Evolutionary conservation across 257 asterid genomes (phyloP).

Genomic region (Ligustrum vulgare): DNA sequence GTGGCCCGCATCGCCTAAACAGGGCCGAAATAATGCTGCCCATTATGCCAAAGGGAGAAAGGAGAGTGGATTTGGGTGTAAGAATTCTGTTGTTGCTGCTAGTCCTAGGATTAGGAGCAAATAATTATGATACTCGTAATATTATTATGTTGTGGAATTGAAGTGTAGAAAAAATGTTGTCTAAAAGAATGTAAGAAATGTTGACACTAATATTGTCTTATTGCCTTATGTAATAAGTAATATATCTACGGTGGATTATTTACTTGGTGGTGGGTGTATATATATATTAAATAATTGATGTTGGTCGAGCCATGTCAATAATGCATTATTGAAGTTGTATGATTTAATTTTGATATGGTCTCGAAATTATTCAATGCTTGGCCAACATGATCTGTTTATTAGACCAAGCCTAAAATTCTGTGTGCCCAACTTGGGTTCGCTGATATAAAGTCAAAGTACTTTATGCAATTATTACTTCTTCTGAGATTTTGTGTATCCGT

Average conservation of each 20-base stretch:
- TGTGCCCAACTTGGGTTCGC: not conserved
- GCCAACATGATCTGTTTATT: too few species aligned
- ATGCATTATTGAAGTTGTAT: not conserved
- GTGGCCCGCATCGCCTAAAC: constrained; percentile 57
- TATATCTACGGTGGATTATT: not conserved
- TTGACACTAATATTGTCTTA: not conserved
- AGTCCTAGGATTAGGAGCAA: constrained; percentile 60
- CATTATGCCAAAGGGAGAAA: constrained; percentile 38
- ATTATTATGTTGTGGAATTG: constrained; percentile 3
- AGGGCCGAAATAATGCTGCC: constrained; percentile 29
- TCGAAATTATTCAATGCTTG: not conserved
- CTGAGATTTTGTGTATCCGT: too few species aligned
- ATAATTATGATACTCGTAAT: constrained; percentile 11
- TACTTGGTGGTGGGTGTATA: too few species aligned
- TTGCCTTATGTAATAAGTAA: not conserved
- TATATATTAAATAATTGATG: not conserved
- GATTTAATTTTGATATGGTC: not conserved
- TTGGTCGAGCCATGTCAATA: too few species aligned
- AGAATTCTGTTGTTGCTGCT: constrained; percentile 51
- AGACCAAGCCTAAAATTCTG: too few species aligned
- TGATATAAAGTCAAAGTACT: not conserved
- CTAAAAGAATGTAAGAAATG: not conserved
- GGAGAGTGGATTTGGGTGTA: constrained; percentile 51
- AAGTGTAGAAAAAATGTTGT: not conserved
- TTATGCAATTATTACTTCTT: not conserved